Percentiles rank a stretch among this genome's conserved stretches.
Conservation (phyloP, 163 green algal species). For the Scenedesmus sp. region DNA sequence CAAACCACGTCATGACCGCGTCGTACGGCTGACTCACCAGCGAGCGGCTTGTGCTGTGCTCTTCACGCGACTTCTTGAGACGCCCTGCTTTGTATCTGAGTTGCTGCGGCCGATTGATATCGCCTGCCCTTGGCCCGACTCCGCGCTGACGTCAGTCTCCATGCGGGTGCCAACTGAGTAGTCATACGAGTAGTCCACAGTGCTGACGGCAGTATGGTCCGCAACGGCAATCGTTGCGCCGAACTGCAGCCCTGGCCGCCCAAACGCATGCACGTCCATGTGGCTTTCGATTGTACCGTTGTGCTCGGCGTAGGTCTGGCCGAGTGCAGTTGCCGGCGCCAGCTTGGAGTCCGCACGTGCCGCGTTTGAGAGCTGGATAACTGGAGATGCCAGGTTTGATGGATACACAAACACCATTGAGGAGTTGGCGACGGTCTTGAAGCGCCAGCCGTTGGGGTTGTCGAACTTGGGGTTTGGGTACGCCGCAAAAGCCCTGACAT, state of each 20-base stretch:
- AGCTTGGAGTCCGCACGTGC: slow-evolving; percentile 11
- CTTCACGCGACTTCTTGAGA: not conserved
- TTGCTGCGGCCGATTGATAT: not conserved
- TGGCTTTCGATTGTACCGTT: not conserved
- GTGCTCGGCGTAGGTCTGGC: not conserved
- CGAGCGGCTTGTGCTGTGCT: not conserved
- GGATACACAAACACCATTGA: slow-evolving; percentile 22
- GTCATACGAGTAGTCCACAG: not conserved
- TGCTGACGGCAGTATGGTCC: not conserved
- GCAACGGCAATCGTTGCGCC: not conserved
- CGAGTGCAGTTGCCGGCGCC: slow-evolving; percentile 34
- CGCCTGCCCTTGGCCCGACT: not conserved
- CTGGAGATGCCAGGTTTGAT: not conserved
- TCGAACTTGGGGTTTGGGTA: slow-evolving; percentile 21
- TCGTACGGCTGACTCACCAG: slow-evolving; percentile 4
- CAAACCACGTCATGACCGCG: too few relatives aligned
- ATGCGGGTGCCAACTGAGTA: not conserved
- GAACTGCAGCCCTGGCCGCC: slow-evolving; percentile 1
- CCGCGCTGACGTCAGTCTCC: not conserved
- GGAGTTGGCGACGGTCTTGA: slow-evolving; percentile 25
- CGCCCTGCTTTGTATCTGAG: not conserved
- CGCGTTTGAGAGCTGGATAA: not conserved
- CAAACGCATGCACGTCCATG: not conserved
- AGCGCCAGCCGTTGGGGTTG: slow-evolving; percentile 28
- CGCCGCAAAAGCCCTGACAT: not conserved